A percentile compares a stretch with the other conserved stretches of the same genome.
These are phyloP conservation scores for Wickerhamiella azyma DNA, from an alignment of 805 yeast species.

Conservation along the genomic window DNA sequence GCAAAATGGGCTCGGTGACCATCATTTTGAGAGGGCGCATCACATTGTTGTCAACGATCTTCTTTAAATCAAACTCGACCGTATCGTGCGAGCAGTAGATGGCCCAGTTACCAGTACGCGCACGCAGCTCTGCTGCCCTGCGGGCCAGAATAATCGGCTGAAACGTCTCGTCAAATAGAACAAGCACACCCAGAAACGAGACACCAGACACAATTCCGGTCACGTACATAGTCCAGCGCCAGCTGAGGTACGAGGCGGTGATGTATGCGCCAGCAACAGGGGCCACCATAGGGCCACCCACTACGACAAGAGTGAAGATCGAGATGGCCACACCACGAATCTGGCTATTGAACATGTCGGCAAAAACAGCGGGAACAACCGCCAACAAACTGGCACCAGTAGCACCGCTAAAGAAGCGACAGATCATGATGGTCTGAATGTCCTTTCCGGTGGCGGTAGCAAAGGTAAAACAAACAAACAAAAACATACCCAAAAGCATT, in stretches of 20 bases:
- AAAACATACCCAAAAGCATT: constrained; percentile 36
- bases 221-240: constrained; percentile 11
- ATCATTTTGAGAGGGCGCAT: constrained; percentile 59
- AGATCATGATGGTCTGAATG: constrained; percentile 55
- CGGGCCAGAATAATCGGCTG: constrained; percentile 39
- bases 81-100: constrained; percentile 86
- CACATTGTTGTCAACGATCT: constrained; percentile 48
- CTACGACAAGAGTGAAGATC: constrained; percentile 50
- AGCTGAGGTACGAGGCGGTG: constrained; percentile 22
- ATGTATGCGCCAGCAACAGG: constrained; percentile 63
- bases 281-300: constrained; percentile 58
- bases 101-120: constrained; percentile 65
- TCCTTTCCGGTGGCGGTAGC: constrained; percentile 62
- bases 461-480: constrained; percentile 43
- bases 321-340: constrained; percentile 60
- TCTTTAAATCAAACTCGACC: constrained; percentile 40
- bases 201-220: constrained; percentile 26
- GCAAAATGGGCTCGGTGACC: constrained; percentile 54
- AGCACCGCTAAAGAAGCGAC: constrained; percentile 65
- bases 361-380: constrained; percentile 68
- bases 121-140: constrained; percentile 55
- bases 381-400: constrained; percentile 72
- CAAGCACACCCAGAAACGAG: constrained; percentile 28
- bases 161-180: constrained; percentile 28
- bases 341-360: constrained; percentile 54